Evolutionary conservation across 164 flowering plant genomes (phyloP).

Genomic region (Magnolia officinalis): DNA sequence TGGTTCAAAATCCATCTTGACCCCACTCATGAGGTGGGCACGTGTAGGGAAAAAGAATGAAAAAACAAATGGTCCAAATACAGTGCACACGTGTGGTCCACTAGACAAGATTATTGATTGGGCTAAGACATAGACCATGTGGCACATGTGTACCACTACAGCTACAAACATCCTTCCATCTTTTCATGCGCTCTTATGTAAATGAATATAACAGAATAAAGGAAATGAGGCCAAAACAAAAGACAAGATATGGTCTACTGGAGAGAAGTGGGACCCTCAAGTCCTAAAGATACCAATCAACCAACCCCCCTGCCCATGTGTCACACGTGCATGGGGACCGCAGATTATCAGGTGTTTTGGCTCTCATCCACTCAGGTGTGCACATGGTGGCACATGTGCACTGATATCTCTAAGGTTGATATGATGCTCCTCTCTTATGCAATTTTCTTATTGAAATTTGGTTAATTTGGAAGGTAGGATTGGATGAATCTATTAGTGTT

Average conservation of each 20-base stretch:
- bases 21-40: too few species aligned
- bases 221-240: too few species aligned
- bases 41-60: too few species aligned
- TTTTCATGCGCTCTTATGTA: too few species aligned
- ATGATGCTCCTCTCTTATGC: neutral
- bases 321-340: constrained; percentile 10
- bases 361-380: constrained; percentile 19
- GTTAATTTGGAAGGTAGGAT: constrained; percentile 26
- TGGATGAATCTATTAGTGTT: constrained; percentile 12
- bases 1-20: too few species aligned
- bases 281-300: neutral
- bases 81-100: too few species aligned
- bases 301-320: neutral
- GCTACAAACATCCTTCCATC: too few species aligned
- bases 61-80: too few species aligned
- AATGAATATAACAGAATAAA: too few species aligned
- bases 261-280: neutral
- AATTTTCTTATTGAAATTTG: neutral
- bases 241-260: neutral
- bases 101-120: too few species aligned
- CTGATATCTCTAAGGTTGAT: neutral
- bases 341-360: constrained; percentile 6
- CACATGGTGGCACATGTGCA: constrained; percentile 29
- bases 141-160: too few species aligned
- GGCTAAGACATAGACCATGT: too few species aligned